These are phyloP conservation scores for Aspergillus steynii DNA, from an alignment of 495 filamentous ascomycete species.

Conservation along the genomic window DNA sequence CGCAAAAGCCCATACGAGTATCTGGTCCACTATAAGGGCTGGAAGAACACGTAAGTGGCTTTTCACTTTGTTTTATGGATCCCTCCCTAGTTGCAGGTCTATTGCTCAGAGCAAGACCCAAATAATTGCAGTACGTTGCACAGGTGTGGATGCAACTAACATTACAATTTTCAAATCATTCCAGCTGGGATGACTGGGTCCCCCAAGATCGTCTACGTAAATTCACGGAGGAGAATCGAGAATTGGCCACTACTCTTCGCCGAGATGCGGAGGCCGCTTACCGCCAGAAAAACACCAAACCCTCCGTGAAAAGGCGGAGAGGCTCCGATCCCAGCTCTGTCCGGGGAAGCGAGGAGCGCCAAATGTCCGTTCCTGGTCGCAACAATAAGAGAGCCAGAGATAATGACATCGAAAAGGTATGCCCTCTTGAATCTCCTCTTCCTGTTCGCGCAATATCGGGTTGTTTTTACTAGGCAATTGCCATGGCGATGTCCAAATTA, in stretches of 20 bases:
- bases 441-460: neutral
- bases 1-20: conserved; percentile 78
- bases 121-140: neutral
- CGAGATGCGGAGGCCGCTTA: conserved; percentile 44
- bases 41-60: conserved; percentile 86
- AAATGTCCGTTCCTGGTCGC: conserved; percentile 62
- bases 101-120: neutral
- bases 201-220: conserved; percentile 91
- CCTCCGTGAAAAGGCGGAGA: conserved; percentile 57
- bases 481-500: neutral
- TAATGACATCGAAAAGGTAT: conserved; percentile 82
- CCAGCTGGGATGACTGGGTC: conserved; percentile 98
- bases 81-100: neutral
- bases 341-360: conserved; percentile 84
- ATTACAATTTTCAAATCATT: conserved; percentile 4
- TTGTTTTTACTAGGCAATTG: neutral
- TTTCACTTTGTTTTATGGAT: neutral
- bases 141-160: conserved; percentile 16
- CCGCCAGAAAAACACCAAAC: conserved; percentile 42
- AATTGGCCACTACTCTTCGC: conserved; percentile 61
- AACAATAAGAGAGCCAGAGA: conserved; percentile 74
- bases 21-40: conserved; percentile 97
- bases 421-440: conserved; percentile 30
- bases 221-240: conserved; percentile 89
- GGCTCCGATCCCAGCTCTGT: conserved; percentile 77